Base-by-base conservation (phyloP, 768 basidiomycete genomes). In the Agrocybe praecox region DNA sequence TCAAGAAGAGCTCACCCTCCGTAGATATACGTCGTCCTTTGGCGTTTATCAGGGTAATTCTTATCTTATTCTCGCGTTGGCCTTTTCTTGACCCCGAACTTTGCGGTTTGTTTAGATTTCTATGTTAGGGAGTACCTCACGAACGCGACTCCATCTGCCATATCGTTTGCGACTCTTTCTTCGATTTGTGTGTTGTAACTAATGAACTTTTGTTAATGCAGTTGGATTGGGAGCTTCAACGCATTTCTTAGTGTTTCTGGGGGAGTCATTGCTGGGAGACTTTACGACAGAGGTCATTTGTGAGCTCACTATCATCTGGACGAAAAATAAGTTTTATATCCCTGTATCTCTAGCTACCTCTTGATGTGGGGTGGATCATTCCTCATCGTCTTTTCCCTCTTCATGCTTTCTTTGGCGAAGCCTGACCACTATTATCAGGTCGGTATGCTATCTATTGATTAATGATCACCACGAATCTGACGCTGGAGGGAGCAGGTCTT, bases 211-310 rank as follows among this genome's bases (percentile, higher is more conserved):
- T 29, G 26, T 15, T 26, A 9, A 53, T 12, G 0, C 23, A 54
- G 53, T 29, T 54, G 53, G 53, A 54, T 54, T 15, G 53, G 53
- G 5, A 54, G 53, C 29, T 22, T 32, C n/a, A 32, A 44, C 33
- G 33, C 44, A 15, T 43, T 54, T 21, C 22, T 54, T 18, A 22
- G 23, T 17, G 46, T 54, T 44, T 11, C 43, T 18, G 46, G 32
- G 22, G 43, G 53, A 17, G 29, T 54, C 12, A 12, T 54, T 17
- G 45, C 53, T 11, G 53, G 53, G 10, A 44, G 53, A 18, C 53
- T 54, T 17, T 47, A 46, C 18, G 53, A 54, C 23, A 42, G 53
- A n/a, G 53, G 53, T 6, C 32, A 54, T 23, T 54, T 54, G 53
- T 54, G 43, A 46, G 53, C 34, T 8, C 32, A 26, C 10, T 6